Evolutionary conservation across 2,329 filamentous ascomycete species (phyloP), one percentile per base, ranked within the genome.

Genomic region (Lasiodiplodia theobromae): DNA sequence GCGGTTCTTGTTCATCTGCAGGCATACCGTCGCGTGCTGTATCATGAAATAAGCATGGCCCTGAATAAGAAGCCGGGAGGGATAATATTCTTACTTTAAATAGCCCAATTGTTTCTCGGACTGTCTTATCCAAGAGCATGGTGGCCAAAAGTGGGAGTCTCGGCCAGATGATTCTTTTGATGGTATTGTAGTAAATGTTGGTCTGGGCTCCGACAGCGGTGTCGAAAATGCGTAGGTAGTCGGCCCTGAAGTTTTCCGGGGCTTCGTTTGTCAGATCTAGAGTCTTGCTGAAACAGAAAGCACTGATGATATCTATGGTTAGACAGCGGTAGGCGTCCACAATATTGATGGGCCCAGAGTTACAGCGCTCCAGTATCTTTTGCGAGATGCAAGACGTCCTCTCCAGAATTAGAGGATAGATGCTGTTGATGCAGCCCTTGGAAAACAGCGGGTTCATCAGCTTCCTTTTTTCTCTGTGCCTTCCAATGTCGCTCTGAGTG

Each of bases 241-340:
- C 53, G 28, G 53, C 53, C 18, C n/a, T 31, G 53, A 56, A 56
- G 5, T 8, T n/a, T 34, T 31, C 25, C 1, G 53, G 53, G 2
- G 53, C 53, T 8, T 37, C 1, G 28, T 16, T 56, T 14, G 53
- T 56, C 28, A 56, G 18, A 12, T 56, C 28, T 8, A 56, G 53
- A 56, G 53, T 37, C 16, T 34, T 21, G 7, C 53, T 28, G 28
- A 56, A 37, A 16, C 11, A 34, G 6, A 37, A 34, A 14, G 25
- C 53, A 12, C 25, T 34, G 28, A 56, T 37, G 18, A 56, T 56
- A 10, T 56, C 53, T 14, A 56, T 37, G 18, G 53, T 56, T 8
- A 56, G 53, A 28, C 53, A 56, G 28, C 53, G 53, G 28, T 56
- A 56, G 8, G 53, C 53, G n/a, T 56, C 53, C 5, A 56, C 28